Conservation (phyloP, 768 basidiomycete species). For the Suillus ampliporus region DNA sequence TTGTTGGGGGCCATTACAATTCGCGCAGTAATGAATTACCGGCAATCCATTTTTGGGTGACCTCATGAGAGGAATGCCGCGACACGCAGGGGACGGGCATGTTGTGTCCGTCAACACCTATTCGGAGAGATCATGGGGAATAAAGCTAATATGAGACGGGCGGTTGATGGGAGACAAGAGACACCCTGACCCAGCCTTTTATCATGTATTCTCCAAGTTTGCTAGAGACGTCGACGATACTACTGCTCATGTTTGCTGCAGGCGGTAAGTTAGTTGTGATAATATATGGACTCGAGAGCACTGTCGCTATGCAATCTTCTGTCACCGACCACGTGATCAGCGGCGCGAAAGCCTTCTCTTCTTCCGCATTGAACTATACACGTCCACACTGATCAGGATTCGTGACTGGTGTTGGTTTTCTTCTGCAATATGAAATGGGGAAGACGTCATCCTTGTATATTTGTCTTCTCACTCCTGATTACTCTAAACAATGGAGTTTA, state of each 20-base stretch:
- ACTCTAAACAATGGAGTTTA: constrained; percentile 38
- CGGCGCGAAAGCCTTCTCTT: not conserved
- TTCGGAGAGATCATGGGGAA: not conserved
- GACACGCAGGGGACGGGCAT: constrained; percentile 62
- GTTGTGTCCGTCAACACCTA: constrained; percentile 70
- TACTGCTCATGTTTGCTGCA: constrained; percentile 49
- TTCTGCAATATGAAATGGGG: constrained; percentile 44
- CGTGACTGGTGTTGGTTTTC: not conserved
- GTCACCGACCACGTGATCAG: constrained; percentile 5
- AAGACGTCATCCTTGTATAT: constrained; percentile 56
- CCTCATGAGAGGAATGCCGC: constrained; percentile 70
- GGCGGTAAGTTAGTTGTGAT: not conserved
- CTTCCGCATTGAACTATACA: constrained; percentile 23
- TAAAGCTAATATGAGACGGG: constrained; percentile 11
- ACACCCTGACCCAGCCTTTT: constrained; percentile 69
- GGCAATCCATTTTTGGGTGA: constrained; percentile 61
- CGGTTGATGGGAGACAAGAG: not conserved
- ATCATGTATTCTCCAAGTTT: constrained; percentile 75
- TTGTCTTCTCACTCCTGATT: constrained; percentile 46
- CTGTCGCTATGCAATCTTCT: not conserved
- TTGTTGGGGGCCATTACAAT: constrained; percentile 54
- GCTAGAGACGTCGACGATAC: constrained; percentile 60
- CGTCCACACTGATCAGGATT: constrained; percentile 41
- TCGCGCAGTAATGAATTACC: constrained; percentile 61
- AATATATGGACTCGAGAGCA: too few relatives aligned